Conservation (phyloP, 2,329 filamentous ascomycete species). For the Talaromyces sp. region DNA sequence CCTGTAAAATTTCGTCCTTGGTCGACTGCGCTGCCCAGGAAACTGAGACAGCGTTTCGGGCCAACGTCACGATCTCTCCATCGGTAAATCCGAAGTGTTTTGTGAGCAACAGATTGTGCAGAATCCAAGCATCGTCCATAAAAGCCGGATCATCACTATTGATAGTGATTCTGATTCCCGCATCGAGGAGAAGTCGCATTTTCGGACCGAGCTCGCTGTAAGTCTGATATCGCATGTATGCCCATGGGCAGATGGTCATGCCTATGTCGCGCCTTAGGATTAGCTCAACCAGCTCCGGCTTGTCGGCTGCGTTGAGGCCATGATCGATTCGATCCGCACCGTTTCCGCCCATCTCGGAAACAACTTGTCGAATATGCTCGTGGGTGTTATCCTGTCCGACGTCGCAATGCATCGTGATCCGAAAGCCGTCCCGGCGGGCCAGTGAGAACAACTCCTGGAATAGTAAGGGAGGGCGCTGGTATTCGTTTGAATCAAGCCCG, state of each 20-base stretch:
- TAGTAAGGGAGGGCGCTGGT: background rate
- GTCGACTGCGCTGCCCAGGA: background rate
- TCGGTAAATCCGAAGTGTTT: background rate
- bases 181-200: conserved; percentile 2
- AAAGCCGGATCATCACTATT: conserved; percentile 4
- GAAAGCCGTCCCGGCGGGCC: background rate
- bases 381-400: conserved; percentile 2
- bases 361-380: conserved; percentile 5
- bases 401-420: conserved; percentile 4
- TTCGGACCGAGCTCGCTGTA: conserved; percentile 1
- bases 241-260: conserved; percentile 2
- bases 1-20: background rate
- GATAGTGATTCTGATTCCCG: background rate
- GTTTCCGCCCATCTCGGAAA: background rate
- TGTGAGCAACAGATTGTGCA: conserved; percentile 1
- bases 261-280: background rate
- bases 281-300: background rate
- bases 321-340: conserved; percentile 3
- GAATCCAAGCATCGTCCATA: conserved; percentile 6
- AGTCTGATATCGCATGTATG: conserved; percentile 5
- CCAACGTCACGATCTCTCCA: background rate
- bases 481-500: conserved; percentile 3
- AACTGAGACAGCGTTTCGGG: background rate
- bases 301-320: conserved; percentile 2
- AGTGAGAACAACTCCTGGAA: background rate